These are phyloP conservation scores for Candida manassasensis DNA, from an alignment of 805 yeast species.

Conservation along the genomic window DNA sequence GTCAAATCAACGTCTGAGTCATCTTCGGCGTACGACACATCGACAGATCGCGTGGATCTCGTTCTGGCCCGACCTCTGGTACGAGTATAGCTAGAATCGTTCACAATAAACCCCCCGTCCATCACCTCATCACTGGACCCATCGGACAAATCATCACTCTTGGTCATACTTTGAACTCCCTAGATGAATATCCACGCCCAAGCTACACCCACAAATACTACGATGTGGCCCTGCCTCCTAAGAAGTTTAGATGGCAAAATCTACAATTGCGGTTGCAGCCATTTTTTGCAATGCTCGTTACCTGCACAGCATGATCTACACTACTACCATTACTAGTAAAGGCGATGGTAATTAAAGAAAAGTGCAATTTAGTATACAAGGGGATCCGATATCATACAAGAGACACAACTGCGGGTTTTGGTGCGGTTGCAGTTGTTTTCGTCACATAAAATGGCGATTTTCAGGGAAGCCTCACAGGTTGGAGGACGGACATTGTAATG, in stretches of 20 bases:
- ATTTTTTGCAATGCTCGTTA: neutral
- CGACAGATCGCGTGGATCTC: conserved; percentile 10
- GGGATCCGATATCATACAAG: neutral
- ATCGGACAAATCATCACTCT: too few species aligned
- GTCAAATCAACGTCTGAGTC: conserved; percentile 17
- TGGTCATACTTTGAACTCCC: too few species aligned
- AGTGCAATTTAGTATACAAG: conserved; percentile 1
- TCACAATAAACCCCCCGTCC: conserved; percentile 40
- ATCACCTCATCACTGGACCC: conserved; percentile 2
- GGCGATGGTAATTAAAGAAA: neutral
- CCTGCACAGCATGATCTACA: neutral
- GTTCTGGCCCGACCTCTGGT: conserved; percentile 13
- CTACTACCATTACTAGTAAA: neutral
- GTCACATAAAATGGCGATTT: too few species aligned
- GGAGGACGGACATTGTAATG: too few species aligned
- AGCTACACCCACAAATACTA: too few species aligned
- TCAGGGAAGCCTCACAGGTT: too few species aligned
- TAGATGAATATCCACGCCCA: too few species aligned
- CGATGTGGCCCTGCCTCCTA: too few species aligned
- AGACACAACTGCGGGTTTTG: too few species aligned
- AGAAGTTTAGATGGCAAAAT: too few species aligned
- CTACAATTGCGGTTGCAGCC: neutral
- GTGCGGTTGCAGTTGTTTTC: too few species aligned
- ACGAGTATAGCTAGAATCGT: conserved; percentile 28
- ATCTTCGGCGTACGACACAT: conserved; percentile 21